Evolutionary conservation across 768 basidiomycete species (phyloP).

Genomic region (Pleurotus djamor): DNA sequence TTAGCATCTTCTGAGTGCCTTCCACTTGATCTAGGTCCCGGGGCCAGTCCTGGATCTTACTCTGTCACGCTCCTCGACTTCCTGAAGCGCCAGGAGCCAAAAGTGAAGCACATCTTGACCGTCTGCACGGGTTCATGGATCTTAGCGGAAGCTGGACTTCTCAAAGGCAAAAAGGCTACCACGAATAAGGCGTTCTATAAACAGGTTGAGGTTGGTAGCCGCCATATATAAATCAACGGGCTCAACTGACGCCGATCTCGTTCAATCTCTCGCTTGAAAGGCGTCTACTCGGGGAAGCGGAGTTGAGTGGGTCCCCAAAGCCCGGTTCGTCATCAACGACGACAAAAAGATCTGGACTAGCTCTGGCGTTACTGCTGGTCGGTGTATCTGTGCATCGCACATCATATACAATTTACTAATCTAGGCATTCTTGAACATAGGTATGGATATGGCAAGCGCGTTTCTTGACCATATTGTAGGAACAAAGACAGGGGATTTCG

Average conservation of each 20-base stretch:
- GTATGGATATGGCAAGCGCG: slow-evolving; percentile 25
- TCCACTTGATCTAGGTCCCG: neutral
- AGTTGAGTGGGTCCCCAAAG: slow-evolving; percentile 25
- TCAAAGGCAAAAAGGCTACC: slow-evolving; percentile 31
- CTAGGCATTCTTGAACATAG: slow-evolving; percentile 5
- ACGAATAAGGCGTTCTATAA: slow-evolving; percentile 31
- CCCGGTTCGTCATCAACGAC: slow-evolving; percentile 24
- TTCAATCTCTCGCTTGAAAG: neutral
- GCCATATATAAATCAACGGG: neutral
- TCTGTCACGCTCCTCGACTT: slow-evolving; percentile 15
- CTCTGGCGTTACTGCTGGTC: slow-evolving; percentile 27
- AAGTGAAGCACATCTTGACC: slow-evolving; percentile 27
- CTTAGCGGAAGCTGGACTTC: slow-evolving; percentile 26
- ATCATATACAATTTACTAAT: too few species aligned
- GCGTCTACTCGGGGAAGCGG: slow-evolving; percentile 7
- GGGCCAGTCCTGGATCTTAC: neutral
- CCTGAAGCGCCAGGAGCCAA: slow-evolving; percentile 20
- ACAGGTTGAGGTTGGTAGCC: slow-evolving; percentile 15
- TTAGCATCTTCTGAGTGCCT: neutral
- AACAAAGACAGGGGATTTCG: slow-evolving; percentile 8
- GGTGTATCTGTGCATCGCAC: neutral
- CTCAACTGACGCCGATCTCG: neutral
- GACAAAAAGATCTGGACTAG: slow-evolving; percentile 30
- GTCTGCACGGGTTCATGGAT: slow-evolving; percentile 30
- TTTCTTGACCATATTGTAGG: slow-evolving; percentile 22